phyloP scores from a whole-genome alignment of 768 basidiomycete species.

The Exidia glandulosa region DNA sequence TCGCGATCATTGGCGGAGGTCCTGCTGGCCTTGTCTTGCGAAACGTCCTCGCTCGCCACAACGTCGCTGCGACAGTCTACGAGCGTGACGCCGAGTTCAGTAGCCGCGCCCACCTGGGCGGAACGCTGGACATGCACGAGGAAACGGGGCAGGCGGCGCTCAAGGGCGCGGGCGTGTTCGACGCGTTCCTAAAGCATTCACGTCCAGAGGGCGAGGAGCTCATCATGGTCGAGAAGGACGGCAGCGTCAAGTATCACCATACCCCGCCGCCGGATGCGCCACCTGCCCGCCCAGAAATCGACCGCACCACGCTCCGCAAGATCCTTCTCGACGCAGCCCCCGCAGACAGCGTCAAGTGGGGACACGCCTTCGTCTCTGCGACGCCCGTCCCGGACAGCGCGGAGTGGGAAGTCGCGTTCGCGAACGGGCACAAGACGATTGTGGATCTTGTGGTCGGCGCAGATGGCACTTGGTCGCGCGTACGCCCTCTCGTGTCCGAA shows the following conservation, averaged over 20 bases:
- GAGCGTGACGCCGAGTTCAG: conserved; percentile 12
- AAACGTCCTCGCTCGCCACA: conserved; percentile 14
- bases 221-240: conserved; percentile 10
- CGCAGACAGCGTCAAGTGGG: neutral
- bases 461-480: too few species aligned
- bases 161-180: conserved; percentile 11
- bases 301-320: neutral
- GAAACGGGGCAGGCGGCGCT: too few species aligned
- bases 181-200: conserved; percentile 10
- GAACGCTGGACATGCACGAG: neutral
- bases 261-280: neutral
- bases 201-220: conserved; percentile 12
- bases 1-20: conserved; percentile 16
- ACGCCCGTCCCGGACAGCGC: neutral
- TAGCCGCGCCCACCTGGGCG: conserved; percentile 11
- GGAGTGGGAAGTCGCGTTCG: neutral
- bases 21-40: conserved; percentile 18
- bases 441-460: conserved; percentile 19
- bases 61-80: conserved; percentile 12
- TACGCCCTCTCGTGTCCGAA: conserved; percentile 22
- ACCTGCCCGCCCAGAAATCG: neutral
- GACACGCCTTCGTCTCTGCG: neutral
- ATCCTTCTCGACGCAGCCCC: neutral
- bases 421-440: neutral
- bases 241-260: neutral